phyloP scores from a whole-genome alignment of 768 basidiomycete genomes.

The Strobilomyces dryophilus region DNA sequence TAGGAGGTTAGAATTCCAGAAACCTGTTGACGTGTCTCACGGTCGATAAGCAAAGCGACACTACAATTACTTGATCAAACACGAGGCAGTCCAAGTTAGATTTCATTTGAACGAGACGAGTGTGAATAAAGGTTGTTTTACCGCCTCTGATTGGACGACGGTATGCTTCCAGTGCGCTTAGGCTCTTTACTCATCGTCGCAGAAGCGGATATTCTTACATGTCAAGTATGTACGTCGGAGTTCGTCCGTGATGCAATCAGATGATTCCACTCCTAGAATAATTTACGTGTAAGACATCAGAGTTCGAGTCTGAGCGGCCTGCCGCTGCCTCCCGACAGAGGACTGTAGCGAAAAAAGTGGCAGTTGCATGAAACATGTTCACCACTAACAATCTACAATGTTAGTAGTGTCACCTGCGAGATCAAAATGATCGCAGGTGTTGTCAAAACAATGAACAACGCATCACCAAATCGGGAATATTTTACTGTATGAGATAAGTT shows the following conservation, averaged over 20 bases:
- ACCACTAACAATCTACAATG: too few species aligned
- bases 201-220: not conserved
- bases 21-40: not conserved
- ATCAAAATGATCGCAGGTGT: too few species aligned
- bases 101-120: conserved; percentile 12
- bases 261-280: not conserved
- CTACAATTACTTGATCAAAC: conserved; percentile 9
- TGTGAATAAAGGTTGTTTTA: not conserved
- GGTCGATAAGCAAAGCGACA: not conserved
- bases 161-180: not conserved
- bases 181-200: not conserved
- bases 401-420: too few species aligned
- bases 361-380: too few species aligned
- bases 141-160: conserved; percentile 3
- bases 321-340: too few species aligned
- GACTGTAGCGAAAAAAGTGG: too few species aligned
- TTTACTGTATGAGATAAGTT: not conserved
- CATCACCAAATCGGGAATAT: not conserved
- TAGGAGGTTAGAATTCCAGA: not conserved
- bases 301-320: not conserved
- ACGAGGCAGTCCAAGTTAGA: conserved; percentile 18
- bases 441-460: too few species aligned
- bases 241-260: not conserved
- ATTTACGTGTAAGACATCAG: not conserved
- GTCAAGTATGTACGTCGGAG: not conserved